Evolutionary conservation across 1,284 basidiomycete species (phyloP), one percentile per base, ranked within the genome.

Genomic region (Melampsora americana): DNA sequence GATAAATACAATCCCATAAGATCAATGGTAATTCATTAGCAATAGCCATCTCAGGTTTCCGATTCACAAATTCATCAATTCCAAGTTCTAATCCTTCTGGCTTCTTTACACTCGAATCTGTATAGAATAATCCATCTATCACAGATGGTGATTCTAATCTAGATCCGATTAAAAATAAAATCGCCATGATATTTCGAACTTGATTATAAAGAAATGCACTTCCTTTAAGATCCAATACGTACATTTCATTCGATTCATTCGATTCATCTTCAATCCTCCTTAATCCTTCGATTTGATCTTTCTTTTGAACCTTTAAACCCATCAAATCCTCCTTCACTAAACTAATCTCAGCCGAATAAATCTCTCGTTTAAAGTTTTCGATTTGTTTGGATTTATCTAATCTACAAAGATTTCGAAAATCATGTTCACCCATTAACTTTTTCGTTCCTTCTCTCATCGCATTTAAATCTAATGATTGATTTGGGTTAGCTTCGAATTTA

Each of bases 171-270:
- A 97, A 88, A 83, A 99, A 92, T 18, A 99, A 86, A 65, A 96
- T 83, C 1, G 92, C 92, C 87, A 98, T 91, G 83, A 98, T 97
- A 82, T 97, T 93, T 59, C 95, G 88, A 14, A 99, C 96, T 85
- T 98, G 95, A 83, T 99, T 93, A 84, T 96, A 99, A 59, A 99
- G 85, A 82, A 97, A 97, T 0, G 94, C 95, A 0, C 87, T 90
- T 0, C 95, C 95, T 56, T 90, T 85, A 48, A 98, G 88, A 82
- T 98, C 92, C 79, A 98, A 87, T 2, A 79, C 79, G 59, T 66
- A 80, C 68, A 80, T 23, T 2, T 32, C 48, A 53, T 73, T 66
- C 5, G 39, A 32, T 1, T 65, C 11, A 14, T 32, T 39, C 0
- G 30, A 48, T n/a, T 35, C 30, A 20, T 60, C 23, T 6, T 62